Evolutionary conservation across 2,329 filamentous ascomycete species (phyloP), one percentile per base, ranked within the genome.

Genomic region (Paecilomyces niveus): DNA sequence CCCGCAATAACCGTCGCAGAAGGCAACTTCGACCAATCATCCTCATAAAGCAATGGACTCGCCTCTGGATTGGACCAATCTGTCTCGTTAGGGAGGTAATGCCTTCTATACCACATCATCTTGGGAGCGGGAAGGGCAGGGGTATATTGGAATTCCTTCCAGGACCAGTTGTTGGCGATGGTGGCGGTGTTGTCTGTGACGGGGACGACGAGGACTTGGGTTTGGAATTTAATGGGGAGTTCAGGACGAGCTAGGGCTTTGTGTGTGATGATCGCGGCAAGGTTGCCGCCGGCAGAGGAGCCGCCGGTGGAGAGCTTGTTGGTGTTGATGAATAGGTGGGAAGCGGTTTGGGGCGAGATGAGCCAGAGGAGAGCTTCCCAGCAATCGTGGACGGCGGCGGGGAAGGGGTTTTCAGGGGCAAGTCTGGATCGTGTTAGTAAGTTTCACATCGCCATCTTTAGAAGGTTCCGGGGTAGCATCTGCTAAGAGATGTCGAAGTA

Each of bases 21-120:
- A 0, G 83, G 83, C 55, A 84, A 68, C 55, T 72, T 69, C 1
- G 73, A 68, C 78, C 81, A 85, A 54, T 81, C 76, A 1, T 76
- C 78, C 1, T 67, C 29, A 69, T 80, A 83, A 21, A 85, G 73
- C 54, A 85, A 65, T 2, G 81, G 81, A 53, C 80, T 84, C 0
- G 83, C 81, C 65, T 85, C 82, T 0, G 80, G 78, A 33, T 82
- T 72, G 2, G 66, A 63, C 76, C 81, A 79, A 56, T 79, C 75
- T 1, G 64, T 65, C 24, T 73, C 58, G 50, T 80, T 70, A 0
- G 82, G 82, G 1, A 86, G 74, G 68, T 85, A 85, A 66, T 83
- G 80, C 18, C 76, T 66, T n/a, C 83, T 75, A 64, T 83, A 86
- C 83, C 83, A 85, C 54, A 82, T 66, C 83, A 85, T 85, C 68